Evolutionary conservation across 164 flowering plant genomes (phyloP).

Genomic region (Umbellularia californica): DNA sequence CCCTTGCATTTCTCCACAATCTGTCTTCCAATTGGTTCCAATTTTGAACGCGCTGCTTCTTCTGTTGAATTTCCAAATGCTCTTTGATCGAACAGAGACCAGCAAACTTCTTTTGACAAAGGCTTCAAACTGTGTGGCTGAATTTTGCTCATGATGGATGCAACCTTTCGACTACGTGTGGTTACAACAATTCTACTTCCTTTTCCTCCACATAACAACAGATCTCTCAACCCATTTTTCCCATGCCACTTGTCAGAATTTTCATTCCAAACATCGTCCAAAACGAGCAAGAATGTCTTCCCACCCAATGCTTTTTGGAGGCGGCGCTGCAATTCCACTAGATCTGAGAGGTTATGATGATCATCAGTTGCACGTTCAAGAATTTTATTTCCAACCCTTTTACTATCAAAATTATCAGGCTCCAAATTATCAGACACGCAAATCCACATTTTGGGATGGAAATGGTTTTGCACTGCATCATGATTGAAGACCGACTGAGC

Average conservation of each 20-base stretch:
- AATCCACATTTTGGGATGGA: background rate
- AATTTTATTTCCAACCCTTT: background rate
- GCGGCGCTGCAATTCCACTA: background rate
- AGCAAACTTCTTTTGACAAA: constrained; percentile 2
- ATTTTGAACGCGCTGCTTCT: background rate
- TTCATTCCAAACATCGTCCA: constrained; percentile 10
- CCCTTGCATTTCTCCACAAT: constrained; percentile 11
- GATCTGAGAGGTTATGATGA: background rate
- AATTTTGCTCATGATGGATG: background rate
- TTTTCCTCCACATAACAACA: background rate
- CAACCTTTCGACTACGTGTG: background rate
- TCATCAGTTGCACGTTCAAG: background rate
- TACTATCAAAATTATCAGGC: background rate
- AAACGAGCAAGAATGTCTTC: constrained; percentile 4
- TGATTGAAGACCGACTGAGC: constrained; percentile 3
- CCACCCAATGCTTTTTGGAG: background rate
- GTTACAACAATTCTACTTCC: constrained; percentile 9
- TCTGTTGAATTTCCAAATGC: background rate
- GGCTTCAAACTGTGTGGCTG: background rate
- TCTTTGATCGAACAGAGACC: constrained; percentile 2
- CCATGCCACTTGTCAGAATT: background rate
- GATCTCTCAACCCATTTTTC: background rate
- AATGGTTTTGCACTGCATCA: background rate
- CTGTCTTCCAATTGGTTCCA: background rate
- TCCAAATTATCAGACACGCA: background rate